Conservation (phyloP, 192 early-diverging fungal species). For the Dissophora globulifera region DNA sequence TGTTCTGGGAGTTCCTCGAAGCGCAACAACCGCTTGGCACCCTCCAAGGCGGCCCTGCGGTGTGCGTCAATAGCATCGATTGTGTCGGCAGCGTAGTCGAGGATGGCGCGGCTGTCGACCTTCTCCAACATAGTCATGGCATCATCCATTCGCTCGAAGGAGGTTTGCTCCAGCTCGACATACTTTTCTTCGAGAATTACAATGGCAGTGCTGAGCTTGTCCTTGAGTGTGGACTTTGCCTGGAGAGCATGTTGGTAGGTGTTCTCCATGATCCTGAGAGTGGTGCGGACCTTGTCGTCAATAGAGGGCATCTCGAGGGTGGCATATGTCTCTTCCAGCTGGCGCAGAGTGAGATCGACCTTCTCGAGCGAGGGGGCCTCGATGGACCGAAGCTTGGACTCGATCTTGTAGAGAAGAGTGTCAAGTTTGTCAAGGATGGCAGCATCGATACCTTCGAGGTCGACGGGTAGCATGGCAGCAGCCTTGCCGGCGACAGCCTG, state of each 20-base stretch:
- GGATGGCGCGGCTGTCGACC: slow-evolving; percentile 55
- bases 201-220: slow-evolving; percentile 42
- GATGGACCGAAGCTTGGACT: slow-evolving; percentile 42
- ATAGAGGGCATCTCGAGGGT: slow-evolving; percentile 50
- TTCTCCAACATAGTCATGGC: slow-evolving; percentile 63
- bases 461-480: slow-evolving; percentile 43
- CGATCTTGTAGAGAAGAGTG: slow-evolving; percentile 40
- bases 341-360: slow-evolving; percentile 51
- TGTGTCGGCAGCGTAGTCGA: slow-evolving; percentile 61
- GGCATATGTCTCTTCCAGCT: slow-evolving; percentile 60
- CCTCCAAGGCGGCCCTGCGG: slow-evolving; percentile 59
- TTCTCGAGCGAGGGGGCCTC: slow-evolving; percentile 51
- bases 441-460: slow-evolving; percentile 47
- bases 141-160: slow-evolving; percentile 61
- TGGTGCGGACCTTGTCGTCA: slow-evolving; percentile 40
- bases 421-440: slow-evolving; percentile 50
- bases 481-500: slow-evolving; percentile 50
- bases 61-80: slow-evolving; percentile 61
- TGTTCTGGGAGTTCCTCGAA: slow-evolving; percentile 68
- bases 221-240: slow-evolving; percentile 36
- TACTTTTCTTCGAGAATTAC: slow-evolving; percentile 52
- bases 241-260: slow-evolving; percentile 46
- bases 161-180: slow-evolving; percentile 52
- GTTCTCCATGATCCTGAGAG: slow-evolving; percentile 35
- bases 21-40: slow-evolving; percentile 63